Percentiles rank a stretch among this genome's conserved stretches.
These are phyloP conservation scores for Stenocarpella maydis DNA, from an alignment of 2,329 filamentous ascomycete species.

Conservation along the genomic window DNA sequence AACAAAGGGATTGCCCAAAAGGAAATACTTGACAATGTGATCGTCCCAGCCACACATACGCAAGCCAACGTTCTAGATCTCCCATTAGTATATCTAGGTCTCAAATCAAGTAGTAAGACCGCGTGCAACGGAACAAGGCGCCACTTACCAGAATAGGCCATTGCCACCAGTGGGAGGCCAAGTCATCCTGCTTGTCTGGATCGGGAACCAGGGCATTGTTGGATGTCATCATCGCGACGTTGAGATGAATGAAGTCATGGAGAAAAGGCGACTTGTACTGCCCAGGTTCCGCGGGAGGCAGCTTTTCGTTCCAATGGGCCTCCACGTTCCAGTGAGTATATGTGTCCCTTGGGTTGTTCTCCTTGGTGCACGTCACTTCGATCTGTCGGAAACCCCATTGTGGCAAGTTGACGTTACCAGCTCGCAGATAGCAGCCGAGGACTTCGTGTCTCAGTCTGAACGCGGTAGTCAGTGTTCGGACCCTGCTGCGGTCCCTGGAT, in stretches of 20 bases:
- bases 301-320: constrained; percentile 90
- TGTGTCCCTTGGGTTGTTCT: constrained; percentile 89
- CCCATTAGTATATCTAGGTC: neutral
- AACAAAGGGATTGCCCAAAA: constrained; percentile 93
- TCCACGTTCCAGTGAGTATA: constrained; percentile 99
- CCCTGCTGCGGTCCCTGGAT: constrained; percentile 81
- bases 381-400: constrained; percentile 99
- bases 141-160: constrained; percentile 79
- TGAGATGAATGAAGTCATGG: constrained; percentile 96
- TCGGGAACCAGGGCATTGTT: constrained; percentile 98
- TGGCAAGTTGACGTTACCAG: constrained; percentile 93
- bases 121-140: neutral
- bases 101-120: neutral
- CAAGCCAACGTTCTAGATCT: constrained; percentile 76
- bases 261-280: constrained; percentile 97
- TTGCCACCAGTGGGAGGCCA: constrained; percentile 97
- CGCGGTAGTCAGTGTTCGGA: constrained; percentile 91
- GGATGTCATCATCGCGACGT: constrained; percentile 99
- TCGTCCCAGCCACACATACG: constrained; percentile 99
- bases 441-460: constrained; percentile 87
- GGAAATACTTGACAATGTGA: constrained; percentile 95
- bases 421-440: constrained; percentile 91
- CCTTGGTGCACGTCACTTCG: constrained; percentile 93
- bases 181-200: constrained; percentile 97
- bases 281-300: constrained; percentile 87